Base-by-base conservation (phyloP, 352 stramenopile species). In the Pythium brachiatum region DNA sequence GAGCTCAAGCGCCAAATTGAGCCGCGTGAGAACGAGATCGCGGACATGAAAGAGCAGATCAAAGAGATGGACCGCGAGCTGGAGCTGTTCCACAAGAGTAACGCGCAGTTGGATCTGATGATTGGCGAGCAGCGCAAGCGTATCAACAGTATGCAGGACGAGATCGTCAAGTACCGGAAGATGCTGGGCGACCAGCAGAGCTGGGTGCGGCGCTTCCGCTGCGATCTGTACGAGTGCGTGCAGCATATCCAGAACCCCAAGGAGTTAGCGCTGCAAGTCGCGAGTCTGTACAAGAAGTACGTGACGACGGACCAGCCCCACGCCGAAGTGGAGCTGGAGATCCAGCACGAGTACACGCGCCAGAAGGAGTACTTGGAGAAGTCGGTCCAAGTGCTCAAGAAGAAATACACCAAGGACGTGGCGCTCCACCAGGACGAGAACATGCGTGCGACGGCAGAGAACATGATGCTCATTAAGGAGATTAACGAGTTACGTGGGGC, bases 31-130 rank as follows among this genome's bases (percentile, higher is more conserved):
- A 96, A 96, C 60, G 94, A 98, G 66, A 98, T 98, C 60, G 74
- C 76, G 34, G 89, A 97, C 60, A 97, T 98, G 92, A 92, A 92
- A 56, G 74, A 86, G 64, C 90, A 98, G 70, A 98, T 98, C 60
- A 94, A 97, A 71, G 92, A 98, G 58, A 98, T 98, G 94, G 93
- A 98, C 73, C 73, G 90, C 27, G 94, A 98, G 69, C 74, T 98
- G 16, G 89, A 98, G 69, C 89, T 97, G 44, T 98, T 98, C 69
- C 88, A 98, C 72, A 98, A 97, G 70, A 94, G 74, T 59, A 98
- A 98, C 69, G 81, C 86, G 25, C 88, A 94, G 38, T 69, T 98
- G 20, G 90, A 97, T 63, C 71, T 97, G 38, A 95, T 98, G 73
- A 98, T 98, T 46, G 89, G 88, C 41, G 94, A 98, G 65, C 85